Evolutionary conservation across 257 asterid species (phyloP).

Genomic region (Nicotiana attenuata): DNA sequence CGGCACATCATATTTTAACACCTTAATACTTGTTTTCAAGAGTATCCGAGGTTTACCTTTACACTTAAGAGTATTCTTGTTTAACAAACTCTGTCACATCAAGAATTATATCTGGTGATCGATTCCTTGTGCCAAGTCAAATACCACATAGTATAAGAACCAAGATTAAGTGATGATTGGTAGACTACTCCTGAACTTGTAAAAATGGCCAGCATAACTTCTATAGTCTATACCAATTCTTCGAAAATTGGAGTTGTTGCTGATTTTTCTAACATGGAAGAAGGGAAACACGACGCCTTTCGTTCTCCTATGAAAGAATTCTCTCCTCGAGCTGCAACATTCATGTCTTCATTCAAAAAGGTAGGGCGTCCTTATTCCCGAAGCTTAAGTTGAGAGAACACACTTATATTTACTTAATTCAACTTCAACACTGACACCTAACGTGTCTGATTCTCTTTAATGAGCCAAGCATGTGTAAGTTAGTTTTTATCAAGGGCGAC

Average conservation of each 20-base stretch:
- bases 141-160: background rate
- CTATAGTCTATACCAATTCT: slow-evolving; percentile 17
- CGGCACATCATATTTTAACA: background rate
- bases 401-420: too few species aligned
- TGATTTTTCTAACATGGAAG: slow-evolving; percentile 11
- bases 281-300: slow-evolving; percentile 12
- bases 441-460: too few species aligned
- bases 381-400: too few species aligned
- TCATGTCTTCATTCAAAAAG: slow-evolving; percentile 34
- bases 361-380: background rate
- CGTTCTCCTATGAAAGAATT: background rate
- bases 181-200: background rate
- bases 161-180: background rate
- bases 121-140: slow-evolving; percentile 4
- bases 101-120: background rate
- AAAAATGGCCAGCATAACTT: slow-evolving; percentile 26
- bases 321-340: background rate
- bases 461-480: too few species aligned
- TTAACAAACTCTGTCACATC: background rate
- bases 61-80: background rate
- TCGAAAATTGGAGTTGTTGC: slow-evolving; percentile 4
- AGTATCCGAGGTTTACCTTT: background rate
- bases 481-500: too few species aligned
- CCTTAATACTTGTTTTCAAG: too few species aligned
- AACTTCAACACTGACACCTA: too few species aligned